A percentile compares a stretch with the other conserved stretches of the same genome.
These are phyloP conservation scores for Periconia digitata DNA, from an alignment of 2,329 filamentous ascomycete genomes.

Conservation along the genomic window DNA sequence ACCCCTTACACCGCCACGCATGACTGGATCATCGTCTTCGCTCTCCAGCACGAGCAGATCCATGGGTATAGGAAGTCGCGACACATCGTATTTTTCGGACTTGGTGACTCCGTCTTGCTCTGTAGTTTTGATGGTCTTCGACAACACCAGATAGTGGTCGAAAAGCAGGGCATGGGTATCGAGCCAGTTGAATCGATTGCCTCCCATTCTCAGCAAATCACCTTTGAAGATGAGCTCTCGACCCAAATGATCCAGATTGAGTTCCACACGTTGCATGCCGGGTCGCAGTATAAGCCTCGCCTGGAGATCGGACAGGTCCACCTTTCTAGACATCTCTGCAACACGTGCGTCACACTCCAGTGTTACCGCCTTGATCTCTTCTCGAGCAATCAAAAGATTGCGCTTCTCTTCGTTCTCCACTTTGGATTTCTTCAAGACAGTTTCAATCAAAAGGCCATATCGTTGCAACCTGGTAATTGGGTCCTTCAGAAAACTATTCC, in stretches of 20 bases:
- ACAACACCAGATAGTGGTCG: slow-evolving; percentile 92
- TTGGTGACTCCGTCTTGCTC: slow-evolving; percentile 73
- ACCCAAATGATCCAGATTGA: slow-evolving; percentile 93
- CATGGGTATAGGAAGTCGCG: slow-evolving; percentile 95
- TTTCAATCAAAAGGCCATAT: slow-evolving; percentile 80
- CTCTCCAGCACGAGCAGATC: slow-evolving; percentile 90
- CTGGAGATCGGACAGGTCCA: slow-evolving; percentile 81
- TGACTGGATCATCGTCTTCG: slow-evolving; percentile 85
- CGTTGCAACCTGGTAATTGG: slow-evolving; percentile 91
- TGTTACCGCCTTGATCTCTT: slow-evolving; percentile 88
- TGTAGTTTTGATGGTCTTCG: slow-evolving; percentile 71
- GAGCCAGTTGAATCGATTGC: slow-evolving; percentile 87
- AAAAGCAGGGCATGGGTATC: slow-evolving; percentile 93
- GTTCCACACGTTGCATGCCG: slow-evolving; percentile 78
- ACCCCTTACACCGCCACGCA: slow-evolving; percentile 74
- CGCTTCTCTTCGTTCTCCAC: slow-evolving; percentile 86
- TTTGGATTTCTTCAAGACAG: slow-evolving; percentile 80
- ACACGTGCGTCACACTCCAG: slow-evolving; percentile 90
- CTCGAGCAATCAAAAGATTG: slow-evolving; percentile 80
- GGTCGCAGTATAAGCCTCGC: slow-evolving; percentile 82
- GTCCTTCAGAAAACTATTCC: slow-evolving; percentile 91
- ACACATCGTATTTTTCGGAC: slow-evolving; percentile 86
- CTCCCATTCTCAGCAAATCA: slow-evolving; percentile 84
- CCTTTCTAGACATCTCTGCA: slow-evolving; percentile 87
- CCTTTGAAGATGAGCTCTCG: slow-evolving; percentile 86